phyloP scores from a whole-genome alignment of 2,329 filamentous ascomycete species.

The Trichoderma sp. region DNA sequence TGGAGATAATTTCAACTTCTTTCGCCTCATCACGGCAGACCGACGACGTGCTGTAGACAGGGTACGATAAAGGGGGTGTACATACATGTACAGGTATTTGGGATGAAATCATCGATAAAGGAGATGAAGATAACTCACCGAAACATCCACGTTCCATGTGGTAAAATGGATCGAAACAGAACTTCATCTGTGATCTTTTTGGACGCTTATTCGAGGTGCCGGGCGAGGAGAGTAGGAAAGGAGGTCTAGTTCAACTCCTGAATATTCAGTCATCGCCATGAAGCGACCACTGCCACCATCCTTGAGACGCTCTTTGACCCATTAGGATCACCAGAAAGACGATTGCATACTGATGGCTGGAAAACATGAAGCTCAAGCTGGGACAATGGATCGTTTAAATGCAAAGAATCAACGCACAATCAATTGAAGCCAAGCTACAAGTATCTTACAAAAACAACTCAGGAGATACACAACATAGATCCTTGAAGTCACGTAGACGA shows the following conservation, averaged over 20 bases:
- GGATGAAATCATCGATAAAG: not conserved
- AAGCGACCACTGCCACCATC: too few relatives aligned
- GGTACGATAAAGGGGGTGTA: not conserved
- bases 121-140: not conserved
- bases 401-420: not conserved
- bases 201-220: too few relatives aligned
- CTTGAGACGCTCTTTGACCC: too few relatives aligned
- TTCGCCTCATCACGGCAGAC: conserved; percentile 35
- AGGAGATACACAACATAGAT: not conserved
- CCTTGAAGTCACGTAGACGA: too few relatives aligned
- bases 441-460: not conserved
- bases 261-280: too few relatives aligned
- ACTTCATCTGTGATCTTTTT: too few relatives aligned
- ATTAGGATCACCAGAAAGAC: too few relatives aligned
- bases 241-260: too few relatives aligned
- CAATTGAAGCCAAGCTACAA: not conserved
- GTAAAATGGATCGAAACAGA: too few relatives aligned
- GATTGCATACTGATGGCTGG: not conserved
- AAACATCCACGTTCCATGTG: too few relatives aligned
- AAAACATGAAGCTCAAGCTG: not conserved
- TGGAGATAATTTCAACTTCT: conserved; percentile 33
- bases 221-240: too few relatives aligned
- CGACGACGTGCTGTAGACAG: not conserved
- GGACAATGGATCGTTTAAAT: not conserved
- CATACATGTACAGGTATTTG: not conserved